Evolutionary conservation across 805 yeast genomes (phyloP).

Genomic region (Dipodascopsis tothii): DNA sequence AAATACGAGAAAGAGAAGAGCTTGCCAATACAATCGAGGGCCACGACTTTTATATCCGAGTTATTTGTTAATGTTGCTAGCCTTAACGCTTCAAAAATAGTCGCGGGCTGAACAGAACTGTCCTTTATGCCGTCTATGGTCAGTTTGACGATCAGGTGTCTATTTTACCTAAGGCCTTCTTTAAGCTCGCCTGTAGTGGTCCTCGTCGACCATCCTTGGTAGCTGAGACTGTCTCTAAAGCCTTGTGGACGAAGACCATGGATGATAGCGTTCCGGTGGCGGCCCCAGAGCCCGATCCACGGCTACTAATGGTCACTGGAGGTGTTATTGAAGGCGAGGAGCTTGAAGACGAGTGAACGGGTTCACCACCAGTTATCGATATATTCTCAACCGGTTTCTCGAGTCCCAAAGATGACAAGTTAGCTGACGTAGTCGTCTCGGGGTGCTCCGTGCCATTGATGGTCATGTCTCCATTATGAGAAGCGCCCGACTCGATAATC

Average conservation of each 20-base stretch:
- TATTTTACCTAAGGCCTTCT: constrained; percentile 32
- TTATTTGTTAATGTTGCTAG: constrained; percentile 54
- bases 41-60: constrained; percentile 57
- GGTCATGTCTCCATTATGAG: no score
- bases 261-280: constrained; percentile 32
- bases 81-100: constrained; percentile 72
- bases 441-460: no score
- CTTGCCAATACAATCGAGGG: constrained; percentile 81
- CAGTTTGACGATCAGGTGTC: constrained; percentile 20
- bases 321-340: no score
- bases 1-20: constrained; percentile 79
- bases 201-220: constrained; percentile 54
- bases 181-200: constrained; percentile 32
- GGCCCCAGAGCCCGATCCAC: background rate
- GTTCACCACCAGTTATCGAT: no score
- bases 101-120: no score
- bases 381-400: no score
- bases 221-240: constrained; percentile 49
- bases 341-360: no score
- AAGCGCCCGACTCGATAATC: no score
- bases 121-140: constrained; percentile 31
- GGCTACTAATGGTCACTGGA: background rate
- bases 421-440: no score
- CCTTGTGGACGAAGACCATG: constrained; percentile 44
- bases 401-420: no score